These are phyloP conservation scores for Hypomyces perniciosus DNA, from an alignment of 2,329 filamentous ascomycete genomes.

Conservation along the genomic window DNA sequence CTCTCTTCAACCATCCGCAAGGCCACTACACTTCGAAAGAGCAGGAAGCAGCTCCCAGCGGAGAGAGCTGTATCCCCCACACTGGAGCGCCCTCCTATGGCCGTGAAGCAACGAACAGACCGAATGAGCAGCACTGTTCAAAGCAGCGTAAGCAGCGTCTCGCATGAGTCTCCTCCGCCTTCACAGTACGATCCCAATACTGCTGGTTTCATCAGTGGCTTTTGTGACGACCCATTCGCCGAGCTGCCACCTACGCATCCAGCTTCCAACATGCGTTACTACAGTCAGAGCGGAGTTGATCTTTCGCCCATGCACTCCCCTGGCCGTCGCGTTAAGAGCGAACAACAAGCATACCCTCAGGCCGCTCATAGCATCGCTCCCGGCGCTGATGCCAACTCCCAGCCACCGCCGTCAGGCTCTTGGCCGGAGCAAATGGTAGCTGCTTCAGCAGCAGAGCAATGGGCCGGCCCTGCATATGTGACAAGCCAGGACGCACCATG, in stretches of 20 bases:
- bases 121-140: conserved; percentile 17
- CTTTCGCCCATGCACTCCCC: conserved; percentile 36
- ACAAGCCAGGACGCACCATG: conserved; percentile 23
- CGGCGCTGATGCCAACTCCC: conserved; percentile 1
- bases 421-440: conserved; percentile 18
- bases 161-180: conserved; percentile 21
- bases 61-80: conserved; percentile 26
- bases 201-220: conserved; percentile 30
- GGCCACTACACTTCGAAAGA: conserved; percentile 30
- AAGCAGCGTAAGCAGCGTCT: conserved; percentile 6
- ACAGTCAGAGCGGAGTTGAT: conserved; percentile 24
- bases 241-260: conserved; percentile 21
- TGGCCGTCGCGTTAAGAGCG: conserved; percentile 24
- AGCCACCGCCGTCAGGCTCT: conserved; percentile 14
- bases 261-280: conserved; percentile 25
- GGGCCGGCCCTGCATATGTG: conserved; percentile 22
- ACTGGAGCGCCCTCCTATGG: conserved; percentile 27
- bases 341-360: conserved; percentile 23
- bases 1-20: conserved; percentile 37
- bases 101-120: conserved; percentile 27
- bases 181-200: conserved; percentile 22
- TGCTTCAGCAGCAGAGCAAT: conserved; percentile 19
- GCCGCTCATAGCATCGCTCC: background rate
- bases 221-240: conserved; percentile 34
- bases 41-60: conserved; percentile 19